Evolutionary conservation across 2,329 filamentous ascomycete genomes (phyloP), one percentile per base, ranked within the genome.

Genomic region (Neonectria punicea): DNA sequence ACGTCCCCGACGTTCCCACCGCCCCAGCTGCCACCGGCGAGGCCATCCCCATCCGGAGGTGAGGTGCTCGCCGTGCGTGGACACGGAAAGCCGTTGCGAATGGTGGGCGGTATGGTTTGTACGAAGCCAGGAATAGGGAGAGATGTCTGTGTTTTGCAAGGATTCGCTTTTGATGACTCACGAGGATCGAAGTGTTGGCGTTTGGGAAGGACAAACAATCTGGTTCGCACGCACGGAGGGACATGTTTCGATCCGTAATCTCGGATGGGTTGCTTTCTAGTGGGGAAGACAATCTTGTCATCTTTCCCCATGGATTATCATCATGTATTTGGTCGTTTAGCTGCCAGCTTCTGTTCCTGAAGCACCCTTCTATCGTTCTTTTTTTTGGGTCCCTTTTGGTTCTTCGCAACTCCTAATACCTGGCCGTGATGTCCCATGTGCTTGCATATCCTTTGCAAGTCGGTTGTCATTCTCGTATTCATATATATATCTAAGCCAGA

Each of bases 31-130:
- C 72, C 18, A 65, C 70, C 41, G 73, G 68, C 58, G 76, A 77
- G 51, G 85, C 84, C 46, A 89, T 92, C 65, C 89, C 90, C 20
- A 91, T 92, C 74, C 85, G 89, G 71, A 85, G 87, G 84, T 91
- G 59, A 58, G 59, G 18, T 49, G 9, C 41, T 28, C 36, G 51
- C 51, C 39, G 44, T 32, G 41, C 60, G 61, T 34, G 58, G 51
- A 50, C 46, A 55, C 16, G 41, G 39, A 44, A 49, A 39, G 18
- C 49, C 30, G 43, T 54, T 53, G 65, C 57, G 58, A 56, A 66
- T 58, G 47, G 61, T 32, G 64, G 61, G 53, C 58, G 58, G 58
- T 67, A 65, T 47, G 44, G 39, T 54, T 53, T 65, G 65, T 59
- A 67, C 39, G 61, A 74, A 68, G 55, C 58, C 61, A 54, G 30